A percentile compares a stretch with the other conserved stretches of the same genome.
phyloP scores from a whole-genome alignment of 2,329 filamentous ascomycete genomes.

The Monilinia laxa region DNA sequence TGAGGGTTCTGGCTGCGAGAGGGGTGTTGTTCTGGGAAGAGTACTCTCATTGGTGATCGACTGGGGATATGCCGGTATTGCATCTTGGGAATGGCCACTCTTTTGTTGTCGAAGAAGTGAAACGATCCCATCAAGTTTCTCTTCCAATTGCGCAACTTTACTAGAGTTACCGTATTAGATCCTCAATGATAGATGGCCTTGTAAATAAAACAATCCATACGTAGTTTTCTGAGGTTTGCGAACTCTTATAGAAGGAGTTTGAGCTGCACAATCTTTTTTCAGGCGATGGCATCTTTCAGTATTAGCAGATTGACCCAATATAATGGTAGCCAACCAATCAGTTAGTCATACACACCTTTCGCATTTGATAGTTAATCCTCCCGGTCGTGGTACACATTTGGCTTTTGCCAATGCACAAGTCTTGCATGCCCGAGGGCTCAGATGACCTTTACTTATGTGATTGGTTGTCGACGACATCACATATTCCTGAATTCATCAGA shows the following conservation, averaged over 20 bases:
- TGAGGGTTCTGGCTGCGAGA: too few relatives aligned
- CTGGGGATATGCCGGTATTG: not conserved
- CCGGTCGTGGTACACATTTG: slow-evolving; percentile 12
- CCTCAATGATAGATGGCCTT: not conserved
- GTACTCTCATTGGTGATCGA: too few relatives aligned
- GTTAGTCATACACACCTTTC: slow-evolving; percentile 17
- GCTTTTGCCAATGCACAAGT: slow-evolving; percentile 22
- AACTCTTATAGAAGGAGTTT: too few relatives aligned
- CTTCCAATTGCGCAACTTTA: slow-evolving; percentile 18
- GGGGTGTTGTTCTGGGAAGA: too few relatives aligned
- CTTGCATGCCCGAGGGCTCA: slow-evolving; percentile 14
- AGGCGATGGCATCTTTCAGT: too few relatives aligned
- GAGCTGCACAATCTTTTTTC: too few relatives aligned
- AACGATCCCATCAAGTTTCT: slow-evolving; percentile 21
- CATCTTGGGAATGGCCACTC: not conserved
- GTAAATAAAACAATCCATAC: too few relatives aligned
- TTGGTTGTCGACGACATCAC: slow-evolving; percentile 9
- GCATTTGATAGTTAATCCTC: slow-evolving; percentile 15
- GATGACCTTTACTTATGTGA: not conserved
- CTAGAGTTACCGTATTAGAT: not conserved
- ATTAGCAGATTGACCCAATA: too few relatives aligned
- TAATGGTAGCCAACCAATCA: not conserved
- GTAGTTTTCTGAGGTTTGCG: too few relatives aligned
- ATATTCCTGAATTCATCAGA: not conserved
- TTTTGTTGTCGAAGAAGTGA: slow-evolving; percentile 11